phyloP scores from a whole-genome alignment of 805 yeast genomes.

The Zygoascus tannicola region DNA sequence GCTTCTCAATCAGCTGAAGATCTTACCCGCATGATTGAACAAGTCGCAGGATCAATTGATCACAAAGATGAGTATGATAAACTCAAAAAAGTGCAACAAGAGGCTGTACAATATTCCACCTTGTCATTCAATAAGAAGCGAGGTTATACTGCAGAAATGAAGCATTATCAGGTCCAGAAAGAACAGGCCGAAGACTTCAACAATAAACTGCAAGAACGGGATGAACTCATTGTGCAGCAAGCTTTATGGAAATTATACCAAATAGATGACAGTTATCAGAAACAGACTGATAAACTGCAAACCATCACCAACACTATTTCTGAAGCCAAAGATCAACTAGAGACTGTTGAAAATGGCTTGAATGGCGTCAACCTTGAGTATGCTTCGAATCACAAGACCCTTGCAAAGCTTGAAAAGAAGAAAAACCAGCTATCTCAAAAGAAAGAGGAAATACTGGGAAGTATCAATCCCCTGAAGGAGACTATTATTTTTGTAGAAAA shows the following conservation, averaged over 20 bases:
- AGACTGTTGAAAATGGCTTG: constrained; percentile 13
- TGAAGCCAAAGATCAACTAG: constrained; percentile 13
- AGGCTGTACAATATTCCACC: constrained; percentile 40
- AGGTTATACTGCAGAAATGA: constrained; percentile 61
- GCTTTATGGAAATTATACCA: constrained; percentile 61
- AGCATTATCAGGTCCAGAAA: constrained; percentile 68
- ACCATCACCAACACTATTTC: constrained; percentile 17
- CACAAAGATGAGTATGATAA: constrained; percentile 55
- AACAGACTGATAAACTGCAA: constrained; percentile 21
- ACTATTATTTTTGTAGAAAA: constrained; percentile 40
- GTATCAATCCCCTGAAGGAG: constrained; percentile 55
- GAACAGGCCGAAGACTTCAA: constrained; percentile 62
- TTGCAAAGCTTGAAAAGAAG: constrained; percentile 28
- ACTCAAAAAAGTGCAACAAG: constrained; percentile 38
- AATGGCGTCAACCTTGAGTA: constrained; percentile 9
- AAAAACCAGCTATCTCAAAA: constrained; percentile 32
- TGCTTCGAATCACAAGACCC: constrained; percentile 10
- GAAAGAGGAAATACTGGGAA: constrained; percentile 37
- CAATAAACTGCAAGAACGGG: constrained; percentile 37
- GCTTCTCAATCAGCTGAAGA: constrained; percentile 81
- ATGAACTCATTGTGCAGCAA: constrained; percentile 33
- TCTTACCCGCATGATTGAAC: constrained; percentile 65
- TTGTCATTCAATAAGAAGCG: constrained; percentile 60
- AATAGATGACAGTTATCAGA: constrained; percentile 33
- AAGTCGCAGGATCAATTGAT: constrained; percentile 73